A percentile compares a stretch with the other conserved stretches of the same genome.
Evolutionary conservation across 2,329 filamentous ascomycete genomes (phyloP).

Genomic region (Rhynchosporium graminicola): DNA sequence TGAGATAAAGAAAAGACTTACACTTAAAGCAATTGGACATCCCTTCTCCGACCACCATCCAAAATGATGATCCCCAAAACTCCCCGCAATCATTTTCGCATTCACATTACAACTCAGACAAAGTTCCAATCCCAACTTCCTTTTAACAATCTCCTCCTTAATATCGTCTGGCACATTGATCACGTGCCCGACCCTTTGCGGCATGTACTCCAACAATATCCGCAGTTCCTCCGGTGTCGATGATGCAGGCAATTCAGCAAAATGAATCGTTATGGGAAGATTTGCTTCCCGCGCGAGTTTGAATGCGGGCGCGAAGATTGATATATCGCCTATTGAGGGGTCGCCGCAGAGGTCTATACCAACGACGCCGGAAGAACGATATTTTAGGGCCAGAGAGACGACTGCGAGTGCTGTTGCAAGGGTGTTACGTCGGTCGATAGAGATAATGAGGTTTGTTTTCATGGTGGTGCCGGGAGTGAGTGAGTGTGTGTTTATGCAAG

Average conservation of each 20-base stretch:
- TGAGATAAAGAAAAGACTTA: constrained; percentile 48
- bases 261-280: constrained; percentile 72
- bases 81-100: constrained; percentile 69
- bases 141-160: constrained; percentile 54
- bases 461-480: constrained; percentile 49
- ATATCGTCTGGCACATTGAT: constrained; percentile 68
- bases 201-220: constrained; percentile 64
- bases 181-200: constrained; percentile 74
- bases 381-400: constrained; percentile 61
- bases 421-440: constrained; percentile 68
- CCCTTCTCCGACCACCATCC: constrained; percentile 66
- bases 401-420: constrained; percentile 60
- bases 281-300: constrained; percentile 53
- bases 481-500: constrained; percentile 51
- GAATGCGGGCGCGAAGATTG: constrained; percentile 61
- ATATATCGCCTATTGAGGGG: constrained; percentile 62
- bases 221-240: constrained; percentile 60
- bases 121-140: constrained; percentile 67
- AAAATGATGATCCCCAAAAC: constrained; percentile 72
- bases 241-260: constrained; percentile 67
- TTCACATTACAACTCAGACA: constrained; percentile 82
- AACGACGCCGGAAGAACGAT: constrained; percentile 59
- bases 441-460: constrained; percentile 68
- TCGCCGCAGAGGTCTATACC: constrained; percentile 81
- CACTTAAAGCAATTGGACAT: constrained; percentile 65